Percentiles rank a stretch among this genome's conserved stretches.
phyloP scores from a whole-genome alignment of 129 eudicot genomes.

The Pulicaria dysenterica region DNA sequence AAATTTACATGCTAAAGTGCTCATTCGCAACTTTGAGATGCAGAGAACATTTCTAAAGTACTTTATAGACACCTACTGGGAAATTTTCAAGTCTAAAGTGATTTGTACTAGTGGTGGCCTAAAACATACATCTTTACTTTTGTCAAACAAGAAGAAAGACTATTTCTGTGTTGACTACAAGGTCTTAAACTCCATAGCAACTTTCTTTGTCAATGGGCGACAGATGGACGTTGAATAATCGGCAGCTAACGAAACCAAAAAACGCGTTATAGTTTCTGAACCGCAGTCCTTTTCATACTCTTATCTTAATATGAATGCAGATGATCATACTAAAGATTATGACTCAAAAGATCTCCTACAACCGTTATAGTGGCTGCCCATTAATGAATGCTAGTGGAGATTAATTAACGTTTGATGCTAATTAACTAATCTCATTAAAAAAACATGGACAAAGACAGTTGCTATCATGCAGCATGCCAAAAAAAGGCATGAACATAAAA shows the following conservation, averaged over 20 bases:
- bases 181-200: neutral
- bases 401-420: conserved; percentile 24
- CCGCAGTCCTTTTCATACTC: conserved; percentile 23
- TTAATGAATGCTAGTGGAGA: conserved; percentile 18
- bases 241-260: conserved; percentile 23
- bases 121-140: neutral
- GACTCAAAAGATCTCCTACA: conserved; percentile 25
- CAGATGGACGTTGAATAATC: conserved; percentile 14
- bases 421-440: conserved; percentile 18
- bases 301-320: conserved; percentile 6
- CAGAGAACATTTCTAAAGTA: neutral
- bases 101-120: neutral
- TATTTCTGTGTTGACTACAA: conserved; percentile 28
- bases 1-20: neutral
- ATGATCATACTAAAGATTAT: conserved; percentile 14
- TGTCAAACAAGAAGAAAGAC: neutral
- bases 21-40: neutral
- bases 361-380: conserved; percentile 14
- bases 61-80: neutral
- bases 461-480: conserved; percentile 23
- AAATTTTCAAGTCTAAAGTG: conserved; percentile 15
- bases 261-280: conserved; percentile 31
- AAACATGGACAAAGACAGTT: conserved; percentile 24
- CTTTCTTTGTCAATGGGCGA: conserved; percentile 2
- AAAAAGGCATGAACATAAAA: conserved; percentile 20